Base-by-base conservation (phyloP, 805 yeast genomes). In the Lachancea waltii region DNA sequence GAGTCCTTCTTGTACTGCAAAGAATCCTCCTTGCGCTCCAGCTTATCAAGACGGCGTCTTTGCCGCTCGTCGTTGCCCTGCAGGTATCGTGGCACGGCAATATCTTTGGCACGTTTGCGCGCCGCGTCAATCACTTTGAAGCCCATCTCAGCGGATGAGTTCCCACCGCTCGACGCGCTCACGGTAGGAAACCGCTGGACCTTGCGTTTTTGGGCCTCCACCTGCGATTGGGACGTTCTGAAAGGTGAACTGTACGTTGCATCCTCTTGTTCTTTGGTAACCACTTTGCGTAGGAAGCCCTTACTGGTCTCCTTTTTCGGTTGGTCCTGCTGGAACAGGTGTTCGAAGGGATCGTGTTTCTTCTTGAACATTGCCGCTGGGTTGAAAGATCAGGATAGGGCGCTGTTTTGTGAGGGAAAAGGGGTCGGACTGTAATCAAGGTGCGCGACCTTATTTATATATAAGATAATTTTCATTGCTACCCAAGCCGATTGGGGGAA, bases 21-120 rank as follows among this genome's bases (percentile, higher is more conserved):
- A 26, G 48, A 40, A 10, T 39, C 38, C 44, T 57, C 62, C 38
- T 48, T 52, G 26, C 29, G 30, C 32, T 44, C 47, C 33, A 58
- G 30, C 27, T 50, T 50, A 14, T 34, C 38, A 29, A 59, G 37
- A 13, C 42, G 21, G 23, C 33, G 33, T 13, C 35, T 38, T 38
- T 59, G 64, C 35, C 53, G 53, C 22, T 30, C 39, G 45, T 58
- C 62, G 36, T 49, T 56, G 13, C 53, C 47, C 16, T 45, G 41
- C 30, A 59, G 35, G 34, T 51, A 49, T 9, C 43, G 20, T 2
- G 64, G 64, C 35, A 59, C 55, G 10, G 45, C 44, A 15, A 59
- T 56, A 39, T 59, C 64, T 40, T 51, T 58, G 3, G 60, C 58
- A 14, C 55, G 41, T 23, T 45, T 49, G 10, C 49, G 35, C 1